Evolutionary conservation across 768 basidiomycete genomes (phyloP), one percentile per base, ranked within the genome.

Genomic region (Hypholoma fasciculare): DNA sequence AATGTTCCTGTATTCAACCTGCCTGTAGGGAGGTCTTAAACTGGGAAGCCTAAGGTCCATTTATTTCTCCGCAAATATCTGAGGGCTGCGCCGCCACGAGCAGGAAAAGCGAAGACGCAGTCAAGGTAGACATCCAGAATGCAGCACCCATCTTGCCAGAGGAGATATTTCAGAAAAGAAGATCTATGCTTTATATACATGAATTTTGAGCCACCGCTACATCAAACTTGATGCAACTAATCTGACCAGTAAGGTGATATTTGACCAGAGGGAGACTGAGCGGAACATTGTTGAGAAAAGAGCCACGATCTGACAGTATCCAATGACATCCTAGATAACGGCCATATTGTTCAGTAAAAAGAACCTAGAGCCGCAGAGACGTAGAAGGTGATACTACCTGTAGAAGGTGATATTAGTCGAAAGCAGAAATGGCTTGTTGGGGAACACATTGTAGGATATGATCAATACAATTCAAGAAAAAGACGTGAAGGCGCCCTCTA

Each of bases 1-100:
- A 49, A 78, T 68, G 12, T 66, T 42, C 7, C 79, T 78, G 20
- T 75, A 49, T 6, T 56, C 54, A 19, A 68, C 68, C 16, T 53
- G 13, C 26, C 61, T 64, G 4, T 68, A 67, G n/a, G 67, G 63
- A 16, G 61, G 20, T 1, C 59, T 42, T 17, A 63, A 44, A 39
- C 65, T 69, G 7, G 75, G 69, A 2, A 69, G 61, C 36, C 63
- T 66, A 43, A 80, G 65, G 6, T 63, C 60, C 67, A 43, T 74
- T 61, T 40, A 81, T 65, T 49, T 73, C 66, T 20, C 71, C 79
- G 60, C 80, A 82, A 20, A 73, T 62, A 60, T 82, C 79, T 9
- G 56, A 46, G 19, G 27, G 19, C 11, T 57, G 57, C 9, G 38
- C 27, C 38, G 49, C 30, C 23, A 51, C 46, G 49, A 48, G 42